Evolutionary conservation across 805 yeast species (phyloP), one percentile per base, ranked within the genome.

Genomic region (Wickerhamomyces chambardii): DNA sequence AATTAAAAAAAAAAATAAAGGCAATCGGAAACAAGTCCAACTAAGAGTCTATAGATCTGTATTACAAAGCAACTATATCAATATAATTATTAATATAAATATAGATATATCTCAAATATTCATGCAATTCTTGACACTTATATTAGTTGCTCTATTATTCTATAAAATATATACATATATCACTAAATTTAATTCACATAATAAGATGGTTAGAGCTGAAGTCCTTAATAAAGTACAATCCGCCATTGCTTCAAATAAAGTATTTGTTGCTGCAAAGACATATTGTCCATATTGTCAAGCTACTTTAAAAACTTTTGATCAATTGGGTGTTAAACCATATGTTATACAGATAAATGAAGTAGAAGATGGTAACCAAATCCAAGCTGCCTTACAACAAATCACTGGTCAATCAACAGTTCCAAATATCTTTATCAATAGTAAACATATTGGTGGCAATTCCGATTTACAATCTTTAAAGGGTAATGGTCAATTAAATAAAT

Each of bases 321-420:
- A 57, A 10, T 51, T 61, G 21, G 55, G 59, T 33, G 65, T 66
- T 45, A 64, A 75, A 44, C 73, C 75, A 27, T 61, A 62, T 45
- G 58, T 60, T 36, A 63, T 66, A 54, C 67, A 64, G 49, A 44
- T 62, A 50, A 49, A 66, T 59, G 43, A 75, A 67, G 63, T 64
- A 39, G 70, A 61, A n/a, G 89, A 86, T 41, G 97, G 97, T 38
- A 61, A 64, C 32, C 89, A 79, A 24, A 74, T 87, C 47, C 97
- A 89, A 64, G 79, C 65, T 33, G 94, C 94, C 45, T 68, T 90
- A 41, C 58, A 56, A 35, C 75, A 81, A 55, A 59, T 86, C 40
- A 84, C 95, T 28, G 92, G 95, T 40, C 97, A 90, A 69, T 73
- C 78, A 47, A 86, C 97, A 28, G 97, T 90, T 42, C 98, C 98